phyloP scores from a whole-genome alignment of 192 early-diverging fungal genomes.

The Coemansia sp. region DNA sequence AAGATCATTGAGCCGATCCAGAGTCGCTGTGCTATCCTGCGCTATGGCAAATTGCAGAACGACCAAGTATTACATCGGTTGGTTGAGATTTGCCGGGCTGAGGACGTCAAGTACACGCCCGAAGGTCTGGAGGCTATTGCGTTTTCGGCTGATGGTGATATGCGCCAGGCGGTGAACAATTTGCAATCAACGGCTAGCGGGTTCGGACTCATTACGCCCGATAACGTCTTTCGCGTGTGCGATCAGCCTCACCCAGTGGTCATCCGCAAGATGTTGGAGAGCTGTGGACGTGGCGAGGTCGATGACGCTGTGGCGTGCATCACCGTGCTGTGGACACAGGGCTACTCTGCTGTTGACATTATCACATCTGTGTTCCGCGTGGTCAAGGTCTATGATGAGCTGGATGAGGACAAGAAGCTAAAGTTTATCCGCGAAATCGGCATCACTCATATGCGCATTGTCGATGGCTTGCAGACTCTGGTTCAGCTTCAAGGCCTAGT shows the following conservation, averaged over 20 bases:
- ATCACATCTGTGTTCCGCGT: slow-evolving; percentile 91
- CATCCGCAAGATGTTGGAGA: slow-evolving; percentile 71
- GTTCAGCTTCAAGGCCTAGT: slow-evolving; percentile 88
- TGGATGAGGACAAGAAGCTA: slow-evolving; percentile 82
- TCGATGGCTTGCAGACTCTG: slow-evolving; percentile 82
- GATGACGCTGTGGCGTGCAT: slow-evolving; percentile 71
- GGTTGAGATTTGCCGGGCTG: slow-evolving; percentile 77
- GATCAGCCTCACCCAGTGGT: slow-evolving; percentile 93
- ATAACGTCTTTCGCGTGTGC: slow-evolving; percentile 97
- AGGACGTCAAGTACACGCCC: slow-evolving; percentile 82
- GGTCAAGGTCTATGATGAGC: slow-evolving; percentile 69
- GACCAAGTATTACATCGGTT: slow-evolving; percentile 79
- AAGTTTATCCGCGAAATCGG: slow-evolving; percentile 94
- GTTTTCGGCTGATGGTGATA: slow-evolving; percentile 96
- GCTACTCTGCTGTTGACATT: slow-evolving; percentile 89
- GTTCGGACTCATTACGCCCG: slow-evolving; percentile 79
- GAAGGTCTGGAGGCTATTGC: slow-evolving; percentile 92
- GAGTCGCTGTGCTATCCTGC: slow-evolving; percentile 89
- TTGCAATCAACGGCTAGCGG: slow-evolving; percentile 88
- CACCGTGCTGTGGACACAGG: slow-evolving; percentile 73
- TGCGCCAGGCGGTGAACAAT: slow-evolving; percentile 98
- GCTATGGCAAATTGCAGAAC: slow-evolving; percentile 79
- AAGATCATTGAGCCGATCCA: slow-evolving; percentile 99
- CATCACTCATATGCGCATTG: slow-evolving; percentile 84
- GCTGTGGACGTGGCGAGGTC: slow-evolving; percentile 67